Percentiles rank a stretch among this genome's conserved stretches.
Conservation (phyloP, 768 basidiomycete genomes). For the Stropharia rugosoannulata region DNA sequence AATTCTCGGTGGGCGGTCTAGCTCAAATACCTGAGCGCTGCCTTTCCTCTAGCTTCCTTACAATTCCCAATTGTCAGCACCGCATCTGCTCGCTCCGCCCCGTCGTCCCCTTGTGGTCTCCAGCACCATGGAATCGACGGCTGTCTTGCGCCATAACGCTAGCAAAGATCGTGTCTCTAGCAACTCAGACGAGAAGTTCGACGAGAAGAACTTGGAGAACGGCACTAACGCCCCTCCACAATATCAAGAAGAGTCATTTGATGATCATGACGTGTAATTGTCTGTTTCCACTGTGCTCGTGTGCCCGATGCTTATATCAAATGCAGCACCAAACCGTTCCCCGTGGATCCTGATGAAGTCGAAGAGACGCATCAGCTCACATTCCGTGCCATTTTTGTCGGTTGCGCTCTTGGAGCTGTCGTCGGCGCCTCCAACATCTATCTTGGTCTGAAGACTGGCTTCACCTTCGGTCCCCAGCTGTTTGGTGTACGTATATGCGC, state of each 20-base stretch:
- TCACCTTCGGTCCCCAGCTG: conserved; percentile 62
- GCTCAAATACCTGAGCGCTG: not conserved
- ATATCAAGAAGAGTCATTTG: conserved; percentile 23
- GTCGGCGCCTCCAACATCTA: conserved; percentile 67
- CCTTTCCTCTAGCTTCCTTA: not conserved
- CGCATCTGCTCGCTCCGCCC: not conserved
- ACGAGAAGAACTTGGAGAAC: conserved; percentile 21
- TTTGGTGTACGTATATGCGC: conserved; percentile 45
- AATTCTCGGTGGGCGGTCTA: not conserved
- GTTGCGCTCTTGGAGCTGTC: conserved; percentile 49
- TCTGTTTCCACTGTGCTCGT: not conserved
- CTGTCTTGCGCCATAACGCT: conserved; percentile 8
- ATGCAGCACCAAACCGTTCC: conserved; percentile 48
- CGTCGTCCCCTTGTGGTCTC: not conserved
- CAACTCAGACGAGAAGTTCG: conserved; percentile 25
- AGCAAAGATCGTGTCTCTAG: conserved; percentile 14
- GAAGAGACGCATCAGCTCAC: conserved; percentile 55
- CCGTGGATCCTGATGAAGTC: conserved; percentile 44
- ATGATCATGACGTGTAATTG: conserved; percentile 40
- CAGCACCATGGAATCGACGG: conserved; percentile 11
- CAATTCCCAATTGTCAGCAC: conserved; percentile 8
- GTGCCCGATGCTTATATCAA: not conserved
- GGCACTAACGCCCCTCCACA: not conserved
- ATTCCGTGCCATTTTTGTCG: conserved; percentile 49
- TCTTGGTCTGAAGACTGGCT: conserved; percentile 67